phyloP scores from a whole-genome alignment of 768 basidiomycete species.

The Ramaria sp. region DNA sequence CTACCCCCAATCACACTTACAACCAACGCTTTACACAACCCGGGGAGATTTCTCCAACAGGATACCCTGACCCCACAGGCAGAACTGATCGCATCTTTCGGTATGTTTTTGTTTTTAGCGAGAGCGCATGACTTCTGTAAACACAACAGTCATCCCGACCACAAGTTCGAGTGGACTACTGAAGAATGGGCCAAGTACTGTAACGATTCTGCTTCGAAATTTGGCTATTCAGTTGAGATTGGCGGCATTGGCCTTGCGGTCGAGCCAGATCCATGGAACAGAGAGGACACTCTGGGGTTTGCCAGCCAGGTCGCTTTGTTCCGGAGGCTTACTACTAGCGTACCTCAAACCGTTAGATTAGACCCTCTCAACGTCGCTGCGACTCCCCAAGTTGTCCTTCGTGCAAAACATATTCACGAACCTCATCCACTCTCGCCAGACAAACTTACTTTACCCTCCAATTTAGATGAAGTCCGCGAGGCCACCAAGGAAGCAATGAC shows the following conservation, averaged over 20 bases:
- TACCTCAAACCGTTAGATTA: conserved; percentile 20
- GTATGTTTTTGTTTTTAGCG: not conserved
- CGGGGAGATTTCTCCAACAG: conserved; percentile 32
- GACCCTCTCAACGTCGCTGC: not conserved
- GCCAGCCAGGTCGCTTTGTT: conserved; percentile 65
- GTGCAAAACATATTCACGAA: conserved; percentile 32
- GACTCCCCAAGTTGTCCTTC: conserved; percentile 30
- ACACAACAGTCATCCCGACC: conserved; percentile 53
- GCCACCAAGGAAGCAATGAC: conserved; percentile 3
- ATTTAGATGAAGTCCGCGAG: not conserved
- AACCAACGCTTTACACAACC: conserved; percentile 66
- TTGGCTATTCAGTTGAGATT: conserved; percentile 62
- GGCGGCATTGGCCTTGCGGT: conserved; percentile 47
- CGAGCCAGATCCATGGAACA: conserved; percentile 61
- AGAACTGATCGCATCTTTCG: conserved; percentile 60
- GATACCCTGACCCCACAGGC: conserved; percentile 63
- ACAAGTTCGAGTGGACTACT: conserved; percentile 83
- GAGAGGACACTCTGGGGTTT: conserved; percentile 51
- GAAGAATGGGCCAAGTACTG: conserved; percentile 69
- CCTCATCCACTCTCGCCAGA: conserved; percentile 32
- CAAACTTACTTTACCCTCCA: conserved; percentile 29
- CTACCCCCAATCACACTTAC: conserved; percentile 80
- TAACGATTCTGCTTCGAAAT: conserved; percentile 38
- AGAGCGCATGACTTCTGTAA: not conserved
- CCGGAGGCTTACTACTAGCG: conserved; percentile 21